Evolutionary conservation across 148 eudicot species (phyloP).

Genomic region (Rhododendron mucronatum): DNA sequence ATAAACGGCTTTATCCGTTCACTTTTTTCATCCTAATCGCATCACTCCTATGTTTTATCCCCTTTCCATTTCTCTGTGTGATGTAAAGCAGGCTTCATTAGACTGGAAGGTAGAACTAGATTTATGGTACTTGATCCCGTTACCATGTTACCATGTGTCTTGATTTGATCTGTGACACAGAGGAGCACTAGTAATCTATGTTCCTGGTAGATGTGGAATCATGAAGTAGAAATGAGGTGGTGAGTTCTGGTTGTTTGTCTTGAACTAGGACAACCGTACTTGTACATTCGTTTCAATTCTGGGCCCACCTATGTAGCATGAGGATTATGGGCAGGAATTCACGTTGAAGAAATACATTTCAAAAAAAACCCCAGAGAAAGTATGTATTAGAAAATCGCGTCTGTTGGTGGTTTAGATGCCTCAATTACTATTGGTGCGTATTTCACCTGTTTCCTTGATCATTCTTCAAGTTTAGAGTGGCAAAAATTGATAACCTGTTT

Average conservation of each 20-base stretch:
- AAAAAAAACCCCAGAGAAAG: not conserved
- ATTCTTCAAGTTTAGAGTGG: not conserved
- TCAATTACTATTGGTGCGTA: not conserved
- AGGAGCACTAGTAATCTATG: not conserved
- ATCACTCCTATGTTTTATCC: not conserved
- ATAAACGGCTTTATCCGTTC: not conserved
- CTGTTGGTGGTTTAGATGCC: not conserved
- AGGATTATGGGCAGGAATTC: not conserved
- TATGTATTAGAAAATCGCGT: not conserved
- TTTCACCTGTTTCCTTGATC: not conserved
- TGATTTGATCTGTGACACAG: not conserved
- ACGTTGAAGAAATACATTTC: not conserved
- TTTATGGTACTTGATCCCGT: not conserved
- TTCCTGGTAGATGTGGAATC: not conserved
- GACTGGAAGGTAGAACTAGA: constrained; percentile 2
- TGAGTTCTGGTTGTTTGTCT: not conserved
- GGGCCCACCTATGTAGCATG: not conserved
- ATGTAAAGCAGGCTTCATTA: not conserved
- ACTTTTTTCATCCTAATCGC: not conserved
- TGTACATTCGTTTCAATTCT: not conserved
- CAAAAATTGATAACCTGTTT: not conserved
- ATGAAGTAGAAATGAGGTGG: not conserved
- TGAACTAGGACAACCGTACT: not conserved
- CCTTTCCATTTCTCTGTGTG: not conserved
- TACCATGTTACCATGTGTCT: not conserved